phyloP scores from a whole-genome alignment of 2,329 filamentous ascomycete genomes.

The Ascochyta clinopodiicola region DNA sequence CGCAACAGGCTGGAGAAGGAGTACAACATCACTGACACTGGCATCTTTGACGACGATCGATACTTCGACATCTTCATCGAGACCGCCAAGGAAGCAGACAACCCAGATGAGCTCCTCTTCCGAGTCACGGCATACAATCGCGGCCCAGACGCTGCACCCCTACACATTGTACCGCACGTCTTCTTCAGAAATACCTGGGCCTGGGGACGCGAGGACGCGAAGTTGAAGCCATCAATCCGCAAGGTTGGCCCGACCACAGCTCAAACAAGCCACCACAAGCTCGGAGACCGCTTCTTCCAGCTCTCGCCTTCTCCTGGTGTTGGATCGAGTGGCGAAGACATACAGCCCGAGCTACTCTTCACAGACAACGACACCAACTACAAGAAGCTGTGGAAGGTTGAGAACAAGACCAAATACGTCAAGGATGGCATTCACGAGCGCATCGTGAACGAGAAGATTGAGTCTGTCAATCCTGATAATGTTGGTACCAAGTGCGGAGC shows the following conservation, averaged over 20 bases:
- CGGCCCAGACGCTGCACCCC: constrained; percentile 84
- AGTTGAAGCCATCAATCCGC: constrained; percentile 81
- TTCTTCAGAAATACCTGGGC: constrained; percentile 99
- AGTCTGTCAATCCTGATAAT: constrained; percentile 78
- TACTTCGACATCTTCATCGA: constrained; percentile 99
- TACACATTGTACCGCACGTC: constrained; percentile 92
- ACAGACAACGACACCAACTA: constrained; percentile 96
- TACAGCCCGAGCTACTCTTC: constrained; percentile 84
- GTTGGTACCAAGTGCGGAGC: constrained; percentile 88
- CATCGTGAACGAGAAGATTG: constrained; percentile 82
- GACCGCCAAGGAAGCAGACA: constrained; percentile 90
- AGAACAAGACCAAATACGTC: constrained; percentile 81
- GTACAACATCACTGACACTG: constrained; percentile 91
- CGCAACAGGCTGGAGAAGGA: constrained; percentile 79
- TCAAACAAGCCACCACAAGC: constrained; percentile 77
- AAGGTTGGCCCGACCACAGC: constrained; percentile 70
- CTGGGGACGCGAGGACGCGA: constrained; percentile 80
- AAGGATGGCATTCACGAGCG: constrained; percentile 94
- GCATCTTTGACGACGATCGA: constrained; percentile 82
- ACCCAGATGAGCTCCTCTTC: constrained; percentile 90
- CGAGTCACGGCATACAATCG: constrained; percentile 96
- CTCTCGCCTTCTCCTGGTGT: constrained; percentile 90
- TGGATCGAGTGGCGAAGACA: constrained; percentile 78
- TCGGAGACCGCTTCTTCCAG: constrained; percentile 84
- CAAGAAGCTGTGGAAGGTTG: constrained; percentile 73